Evolutionary conservation across 495 filamentous ascomycete species (phyloP), one percentile per base, ranked within the genome.

Genomic region (Aspergillus egyptiacus): DNA sequence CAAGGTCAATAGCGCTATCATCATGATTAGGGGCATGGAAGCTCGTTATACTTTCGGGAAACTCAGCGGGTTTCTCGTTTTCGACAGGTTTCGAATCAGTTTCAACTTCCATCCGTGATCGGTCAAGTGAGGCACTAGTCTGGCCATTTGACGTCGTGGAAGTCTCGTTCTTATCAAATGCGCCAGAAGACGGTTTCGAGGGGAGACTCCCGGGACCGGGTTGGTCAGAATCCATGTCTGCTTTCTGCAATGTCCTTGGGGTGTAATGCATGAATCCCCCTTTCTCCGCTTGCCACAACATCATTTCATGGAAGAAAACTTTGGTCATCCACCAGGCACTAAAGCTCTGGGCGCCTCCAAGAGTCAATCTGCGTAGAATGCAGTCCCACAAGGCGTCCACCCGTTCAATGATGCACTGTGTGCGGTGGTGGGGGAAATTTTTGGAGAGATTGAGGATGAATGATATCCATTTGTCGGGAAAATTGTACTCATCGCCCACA

Each of bases 291-390:
- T 94, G 75, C 80, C 93, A 97, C 30, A 83, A 69, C 57, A 90
- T 81, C 90, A 95, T 94, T 67, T 96, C 93, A 62, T 96, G 91
- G 44, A 98, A 79, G 74, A 90, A 98, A 43, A 91, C 89, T 62
- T 96, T 95, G n/a, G 88, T 90, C 45, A 96, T 85, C 89, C 93
- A 96, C 93, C 93, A 98, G 2, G 87, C 83, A 11, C 88, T 89
- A 60, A 96, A 98, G 57, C 87, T 95, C 50, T 82, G 79, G 8
- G 86, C 89, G 50, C 86, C 82, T 19, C 78, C 78, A 18, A 96
- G 81, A 6, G 91, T 96, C 48, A 75, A 48, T 7, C 69, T 64
- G 46, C 66, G 70, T 7, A 75, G 59, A n/a, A 75, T 64, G 22
- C 60, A 65, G 44, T 73, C 69, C 69, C 69, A 75, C 28, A 75